phyloP scores from a whole-genome alignment of 2,329 filamentous ascomycete genomes.

The Scytalidium sp. region DNA sequence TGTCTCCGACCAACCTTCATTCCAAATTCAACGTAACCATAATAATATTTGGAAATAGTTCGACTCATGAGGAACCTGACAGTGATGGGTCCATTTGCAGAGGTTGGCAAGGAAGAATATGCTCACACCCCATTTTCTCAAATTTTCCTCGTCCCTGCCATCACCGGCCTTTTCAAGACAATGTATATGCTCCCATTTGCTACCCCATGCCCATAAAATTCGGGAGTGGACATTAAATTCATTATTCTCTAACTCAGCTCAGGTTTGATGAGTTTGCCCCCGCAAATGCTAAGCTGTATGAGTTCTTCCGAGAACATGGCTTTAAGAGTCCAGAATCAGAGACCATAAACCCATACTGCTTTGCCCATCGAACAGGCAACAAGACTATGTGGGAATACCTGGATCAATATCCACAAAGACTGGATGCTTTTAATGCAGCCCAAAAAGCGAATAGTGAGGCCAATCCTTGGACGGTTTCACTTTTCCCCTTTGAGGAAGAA shows the following conservation, averaged over 20 bases:
- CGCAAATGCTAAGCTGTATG: slow-evolving; percentile 14
- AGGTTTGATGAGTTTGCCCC: slow-evolving; percentile 20
- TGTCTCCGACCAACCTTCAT: no score
- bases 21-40: no score
- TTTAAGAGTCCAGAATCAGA: slow-evolving; percentile 17
- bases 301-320: slow-evolving; percentile 19
- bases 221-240: no score
- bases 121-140: slow-evolving; percentile 19
- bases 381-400: slow-evolving; percentile 25
- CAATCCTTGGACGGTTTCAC: slow-evolving; percentile 6
- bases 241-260: neutral
- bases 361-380: slow-evolving; percentile 19
- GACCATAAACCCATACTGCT: slow-evolving; percentile 24
- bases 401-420: slow-evolving; percentile 17
- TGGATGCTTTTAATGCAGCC: slow-evolving; percentile 25
- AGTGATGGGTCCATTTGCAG: slow-evolving; percentile 14
- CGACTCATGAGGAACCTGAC: slow-evolving; percentile 19
- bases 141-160: slow-evolving; percentile 14
- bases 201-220: neutral
- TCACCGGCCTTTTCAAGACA: slow-evolving; percentile 16
- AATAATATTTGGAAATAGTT: slow-evolving; percentile 9
- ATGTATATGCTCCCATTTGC: slow-evolving; percentile 6
- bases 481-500: slow-evolving; percentile 22
- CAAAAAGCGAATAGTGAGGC: slow-evolving; percentile 17
- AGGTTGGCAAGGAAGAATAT: slow-evolving; percentile 17